Evolutionary conservation across 2,329 filamentous ascomycete genomes (phyloP).

Genomic region (Aureobasidium zeae): DNA sequence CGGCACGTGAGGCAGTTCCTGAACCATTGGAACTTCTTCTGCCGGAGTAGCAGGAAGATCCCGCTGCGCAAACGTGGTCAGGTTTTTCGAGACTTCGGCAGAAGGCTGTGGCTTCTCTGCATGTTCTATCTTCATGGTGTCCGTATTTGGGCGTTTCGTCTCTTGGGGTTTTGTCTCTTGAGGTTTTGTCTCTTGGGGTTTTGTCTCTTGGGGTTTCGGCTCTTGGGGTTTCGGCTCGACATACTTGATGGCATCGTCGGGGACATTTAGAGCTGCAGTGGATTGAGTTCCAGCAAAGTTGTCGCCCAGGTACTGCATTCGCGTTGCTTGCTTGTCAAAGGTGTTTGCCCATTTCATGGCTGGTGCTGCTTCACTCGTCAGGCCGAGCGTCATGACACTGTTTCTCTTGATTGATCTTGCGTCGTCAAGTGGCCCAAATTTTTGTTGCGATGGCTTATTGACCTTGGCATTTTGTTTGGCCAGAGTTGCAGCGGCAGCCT

Average conservation of each 20-base stretch:
- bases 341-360: slow-evolving; percentile 96
- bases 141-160: too few relatives aligned
- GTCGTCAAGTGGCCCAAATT: slow-evolving; percentile 48
- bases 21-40: too few relatives aligned
- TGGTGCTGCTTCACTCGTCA: slow-evolving; percentile 78
- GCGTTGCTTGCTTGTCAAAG: slow-evolving; percentile 82
- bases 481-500: slow-evolving; percentile 77
- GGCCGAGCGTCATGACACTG: slow-evolving; percentile 81
- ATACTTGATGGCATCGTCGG: slow-evolving; percentile 15
- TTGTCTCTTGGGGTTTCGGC: slow-evolving; percentile 13
- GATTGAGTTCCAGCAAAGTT: slow-evolving; percentile 59
- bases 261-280: slow-evolving; percentile 30
- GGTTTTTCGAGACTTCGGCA: neutral
- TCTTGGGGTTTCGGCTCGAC: slow-evolving; percentile 14
- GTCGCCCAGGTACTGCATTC: slow-evolving; percentile 76
- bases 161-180: slow-evolving; percentile 1
- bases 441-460: slow-evolving; percentile 42
- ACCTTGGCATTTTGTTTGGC: slow-evolving; percentile 57
- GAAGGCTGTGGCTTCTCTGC: neutral
- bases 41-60: too few relatives aligned
- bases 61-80: too few relatives aligned
- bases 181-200: slow-evolving; percentile 8
- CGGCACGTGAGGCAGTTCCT: too few relatives aligned
- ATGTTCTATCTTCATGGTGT: too few relatives aligned
- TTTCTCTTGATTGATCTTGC: slow-evolving; percentile 62